A percentile compares a stretch with the other conserved stretches of the same genome.
phyloP scores from a whole-genome alignment of 1,139 yeast species.

The Yueomyces sp. region DNA sequence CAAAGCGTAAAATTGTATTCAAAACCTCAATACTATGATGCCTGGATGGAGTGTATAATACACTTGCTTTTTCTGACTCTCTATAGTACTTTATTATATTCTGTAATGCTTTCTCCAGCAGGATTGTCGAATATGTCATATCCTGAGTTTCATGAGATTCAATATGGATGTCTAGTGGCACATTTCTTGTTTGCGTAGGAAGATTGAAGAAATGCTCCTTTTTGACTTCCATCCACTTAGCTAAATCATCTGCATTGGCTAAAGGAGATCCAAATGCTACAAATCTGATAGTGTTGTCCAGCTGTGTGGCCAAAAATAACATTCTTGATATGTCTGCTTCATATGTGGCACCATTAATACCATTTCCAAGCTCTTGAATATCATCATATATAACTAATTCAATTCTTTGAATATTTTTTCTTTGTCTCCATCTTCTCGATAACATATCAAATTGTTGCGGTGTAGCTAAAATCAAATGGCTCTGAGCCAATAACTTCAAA shows the following conservation, averaged over 20 bases:
- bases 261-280: conserved; percentile 59
- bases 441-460: conserved; percentile 65
- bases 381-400: conserved; percentile 67
- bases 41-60: conserved; percentile 48
- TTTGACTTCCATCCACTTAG: conserved; percentile 72
- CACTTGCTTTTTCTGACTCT: conserved; percentile 1
- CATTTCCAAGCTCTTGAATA: conserved; percentile 55
- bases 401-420: conserved; percentile 56
- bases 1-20: conserved; percentile 30
- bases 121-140: conserved; percentile 38
- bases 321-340: conserved; percentile 63
- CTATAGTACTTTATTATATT: neutral
- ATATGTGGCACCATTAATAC: conserved; percentile 43
- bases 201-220: conserved; percentile 54
- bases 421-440: conserved; percentile 72
- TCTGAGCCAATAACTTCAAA: conserved; percentile 37
- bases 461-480: conserved; percentile 65
- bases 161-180: conserved; percentile 47
- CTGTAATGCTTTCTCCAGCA: conserved; percentile 38
- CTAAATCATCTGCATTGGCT: conserved; percentile 65
- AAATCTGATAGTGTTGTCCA: conserved; percentile 42
- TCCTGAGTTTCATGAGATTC: conserved; percentile 38
- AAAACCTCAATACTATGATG: conserved; percentile 43
- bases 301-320: conserved; percentile 54
- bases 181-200: conserved; percentile 45